Percentiles rank a stretch among this genome's conserved stretches.
Evolutionary conservation across 2,329 filamentous ascomycete genomes (phyloP).

Genomic region (Raffaelea albimanens): DNA sequence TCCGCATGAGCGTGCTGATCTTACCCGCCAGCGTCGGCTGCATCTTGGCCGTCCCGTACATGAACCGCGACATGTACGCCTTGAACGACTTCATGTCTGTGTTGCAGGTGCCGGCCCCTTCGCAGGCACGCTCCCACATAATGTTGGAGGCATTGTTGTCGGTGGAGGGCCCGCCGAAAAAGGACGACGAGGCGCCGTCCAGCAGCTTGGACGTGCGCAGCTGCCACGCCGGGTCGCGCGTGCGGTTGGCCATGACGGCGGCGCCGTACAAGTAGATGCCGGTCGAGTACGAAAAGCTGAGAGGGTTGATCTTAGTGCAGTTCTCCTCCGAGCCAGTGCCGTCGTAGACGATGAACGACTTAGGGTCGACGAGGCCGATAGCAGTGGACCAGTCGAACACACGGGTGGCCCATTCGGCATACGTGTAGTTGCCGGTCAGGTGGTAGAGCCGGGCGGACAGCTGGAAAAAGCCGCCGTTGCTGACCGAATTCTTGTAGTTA

Average conservation of each 20-base stretch:
- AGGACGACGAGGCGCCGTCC: slow-evolving; percentile 25
- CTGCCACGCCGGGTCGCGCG: slow-evolving; percentile 37
- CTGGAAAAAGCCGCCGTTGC: slow-evolving; percentile 77
- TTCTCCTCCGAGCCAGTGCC: slow-evolving; percentile 46
- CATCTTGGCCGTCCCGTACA: slow-evolving; percentile 48
- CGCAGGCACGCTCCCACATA: slow-evolving; percentile 61
- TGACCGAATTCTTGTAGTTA: slow-evolving; percentile 74
- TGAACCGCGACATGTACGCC: slow-evolving; percentile 55
- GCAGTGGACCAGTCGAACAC: slow-evolving; percentile 56
- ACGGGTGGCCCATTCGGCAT: slow-evolving; percentile 56
- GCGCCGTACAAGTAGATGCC: slow-evolving; percentile 59
- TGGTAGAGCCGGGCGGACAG: slow-evolving; percentile 66
- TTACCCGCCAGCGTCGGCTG: slow-evolving; percentile 41
- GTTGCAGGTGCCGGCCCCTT: slow-evolving; percentile 46
- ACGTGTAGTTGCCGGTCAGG: slow-evolving; percentile 57
- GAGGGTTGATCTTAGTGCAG: slow-evolving; percentile 41
- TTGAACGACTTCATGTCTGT: slow-evolving; percentile 61
- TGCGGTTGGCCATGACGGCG: slow-evolving; percentile 54
- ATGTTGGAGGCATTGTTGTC: slow-evolving; percentile 43
- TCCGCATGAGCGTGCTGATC: slow-evolving; percentile 37
- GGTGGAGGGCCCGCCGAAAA: slow-evolving; percentile 16
- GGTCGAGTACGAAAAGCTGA: slow-evolving; percentile 56
- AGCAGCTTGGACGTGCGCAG: slow-evolving; percentile 42
- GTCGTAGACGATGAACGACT: slow-evolving; percentile 48
- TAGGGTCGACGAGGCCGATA: slow-evolving; percentile 45